Base-by-base conservation (phyloP, 352 stramenopile genomes). In the Phytophthora vignae region DNA sequence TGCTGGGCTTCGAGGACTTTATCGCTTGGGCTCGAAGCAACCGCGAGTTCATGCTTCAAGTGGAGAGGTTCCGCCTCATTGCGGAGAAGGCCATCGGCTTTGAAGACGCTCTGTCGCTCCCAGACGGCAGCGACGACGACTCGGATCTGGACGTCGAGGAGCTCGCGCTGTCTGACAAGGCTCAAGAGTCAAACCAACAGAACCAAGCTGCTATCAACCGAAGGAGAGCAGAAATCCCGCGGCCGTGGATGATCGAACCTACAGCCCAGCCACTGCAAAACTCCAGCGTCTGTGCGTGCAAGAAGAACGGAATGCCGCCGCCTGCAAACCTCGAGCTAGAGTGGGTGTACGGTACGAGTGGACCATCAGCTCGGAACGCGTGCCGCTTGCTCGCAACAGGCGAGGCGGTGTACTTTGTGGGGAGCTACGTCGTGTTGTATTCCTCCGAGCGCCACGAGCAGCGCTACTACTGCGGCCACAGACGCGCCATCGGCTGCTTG, bases 11-110 rank as follows among this genome's bases (percentile, higher is more conserved):
- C 49, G 87, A 95, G 40, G 90, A 92, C 49, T 95, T 96, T 55
- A 88, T 96, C 59, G 74, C 85, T 7, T 95, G 89, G 88, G 86
- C 89, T 2, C 76, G 89, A n/a, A 94, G 83, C 60, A 93, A 95
- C 42, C 88, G 88, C 2, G 87, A 85, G 42, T 95, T 96, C 44
- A 95, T 96, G 88, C 72, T 95, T 11, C 86, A 94, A 64, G 83
- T 95, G 6, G 90, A 96, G 48, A 81, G 85, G 12, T 95, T 95
- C 40, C 85, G 85, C 0, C 67, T 90, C 1, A 86, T 96, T 31
- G 84, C 83, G 0, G 84, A 93, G 60, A 94, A 91, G 15, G 82
- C 81, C 1, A 76, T 91, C 4, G 83, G 78, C 4, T 88, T 85
- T 60, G 82, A 92, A 55, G 85, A 94, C 19, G 77, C 82, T 53